These are phyloP conservation scores for Debaryomyces tyrocola DNA, from an alignment of 805 yeast species.

Conservation along the genomic window DNA sequence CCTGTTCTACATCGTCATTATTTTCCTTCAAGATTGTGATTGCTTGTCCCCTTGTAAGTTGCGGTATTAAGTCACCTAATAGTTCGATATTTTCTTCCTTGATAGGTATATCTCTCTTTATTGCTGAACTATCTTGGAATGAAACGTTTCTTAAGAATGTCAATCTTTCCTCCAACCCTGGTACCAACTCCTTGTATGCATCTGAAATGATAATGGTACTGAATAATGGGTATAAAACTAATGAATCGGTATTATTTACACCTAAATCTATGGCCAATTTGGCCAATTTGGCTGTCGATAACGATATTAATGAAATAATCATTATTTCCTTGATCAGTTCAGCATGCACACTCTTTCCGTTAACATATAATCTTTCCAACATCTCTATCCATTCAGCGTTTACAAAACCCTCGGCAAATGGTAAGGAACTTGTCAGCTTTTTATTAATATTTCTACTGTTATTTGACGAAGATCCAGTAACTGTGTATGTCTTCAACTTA, in stretches of 20 bases:
- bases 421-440: slow-evolving; percentile 23
- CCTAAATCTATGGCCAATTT: slow-evolving; percentile 46
- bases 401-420: slow-evolving; percentile 57
- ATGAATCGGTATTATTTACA: slow-evolving; percentile 39
- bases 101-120: slow-evolving; percentile 4
- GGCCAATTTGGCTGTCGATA: slow-evolving; percentile 43
- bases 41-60: slow-evolving; percentile 48
- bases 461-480: slow-evolving; percentile 7
- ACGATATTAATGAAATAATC: slow-evolving; percentile 52
- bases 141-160: slow-evolving; percentile 39
- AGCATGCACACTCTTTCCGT: slow-evolving; percentile 55
- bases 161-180: slow-evolving; percentile 52
- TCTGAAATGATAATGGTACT: slow-evolving; percentile 53
- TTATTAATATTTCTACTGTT: slow-evolving; percentile 12
- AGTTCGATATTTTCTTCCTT: slow-evolving; percentile 38
- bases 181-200: slow-evolving; percentile 45
- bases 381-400: slow-evolving; percentile 55
- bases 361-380: slow-evolving; percentile 57
- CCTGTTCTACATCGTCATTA: slow-evolving; percentile 53
- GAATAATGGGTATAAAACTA: slow-evolving; percentile 54
- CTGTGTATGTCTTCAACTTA: slow-evolving; percentile 14
- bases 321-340: slow-evolving; percentile 46
- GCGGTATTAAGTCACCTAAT: slow-evolving; percentile 67
- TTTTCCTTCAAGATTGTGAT: slow-evolving; percentile 48
- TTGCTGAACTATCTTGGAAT: slow-evolving; percentile 6